Conservation (phyloP, 768 basidiomycete genomes). For the Rhizopogon vinicolor region DNA sequence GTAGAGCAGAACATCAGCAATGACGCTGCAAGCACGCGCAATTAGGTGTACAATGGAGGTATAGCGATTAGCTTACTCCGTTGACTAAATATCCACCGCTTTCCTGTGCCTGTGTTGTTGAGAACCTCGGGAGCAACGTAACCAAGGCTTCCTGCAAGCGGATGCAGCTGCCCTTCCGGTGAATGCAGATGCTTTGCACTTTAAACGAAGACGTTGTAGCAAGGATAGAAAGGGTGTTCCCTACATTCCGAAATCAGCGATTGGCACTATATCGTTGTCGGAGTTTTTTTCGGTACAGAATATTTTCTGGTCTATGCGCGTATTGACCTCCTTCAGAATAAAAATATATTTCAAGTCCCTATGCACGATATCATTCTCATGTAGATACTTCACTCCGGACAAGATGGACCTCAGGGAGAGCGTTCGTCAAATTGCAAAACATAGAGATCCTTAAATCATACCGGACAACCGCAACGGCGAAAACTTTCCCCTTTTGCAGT, state of each 20-base stretch:
- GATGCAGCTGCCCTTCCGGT: too few relatives aligned
- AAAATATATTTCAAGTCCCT: constrained; percentile 81
- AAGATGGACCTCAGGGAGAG: too few relatives aligned
- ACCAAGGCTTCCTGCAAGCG: constrained; percentile 59
- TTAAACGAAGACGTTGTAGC: not conserved
- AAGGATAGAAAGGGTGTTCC: constrained; percentile 18
- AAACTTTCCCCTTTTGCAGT: too few relatives aligned
- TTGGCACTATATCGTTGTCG: constrained; percentile 80
- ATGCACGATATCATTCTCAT: constrained; percentile 81
- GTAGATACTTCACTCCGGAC: too few relatives aligned
- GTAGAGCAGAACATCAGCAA: constrained; percentile 91
- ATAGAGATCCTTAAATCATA: too few relatives aligned
- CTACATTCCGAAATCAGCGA: constrained; percentile 98
- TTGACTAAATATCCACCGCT: constrained; percentile 85
- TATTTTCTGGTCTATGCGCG: constrained; percentile 69
- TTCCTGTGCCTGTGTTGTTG: constrained; percentile 53
- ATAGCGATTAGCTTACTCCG: constrained; percentile 48
- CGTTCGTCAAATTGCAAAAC: too few relatives aligned
- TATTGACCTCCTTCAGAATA: not conserved
- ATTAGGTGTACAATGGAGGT: too few relatives aligned
- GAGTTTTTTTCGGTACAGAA: constrained; percentile 44
- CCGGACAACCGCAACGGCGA: too few relatives aligned
- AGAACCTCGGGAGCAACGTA: constrained; percentile 92
- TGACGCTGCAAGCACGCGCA: constrained; percentile 50
- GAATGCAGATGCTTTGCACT: constrained; percentile 82